Conservation (phyloP, 108 stramenopile species). For the Cylindrotheca fusiformis region DNA sequence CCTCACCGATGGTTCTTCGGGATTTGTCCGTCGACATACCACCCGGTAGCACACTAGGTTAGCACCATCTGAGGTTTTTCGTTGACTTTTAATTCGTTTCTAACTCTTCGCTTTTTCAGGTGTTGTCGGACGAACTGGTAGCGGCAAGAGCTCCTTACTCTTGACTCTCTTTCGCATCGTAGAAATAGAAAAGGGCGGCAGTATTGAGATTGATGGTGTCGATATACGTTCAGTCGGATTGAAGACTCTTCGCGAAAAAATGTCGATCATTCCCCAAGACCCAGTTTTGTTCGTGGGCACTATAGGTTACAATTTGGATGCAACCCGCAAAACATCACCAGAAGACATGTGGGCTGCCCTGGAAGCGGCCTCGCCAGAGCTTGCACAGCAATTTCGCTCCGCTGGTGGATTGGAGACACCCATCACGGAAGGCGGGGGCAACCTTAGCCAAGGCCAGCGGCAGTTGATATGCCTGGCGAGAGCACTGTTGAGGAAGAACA, state of each 20-base stretch:
- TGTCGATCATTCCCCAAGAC: slow-evolving; percentile 96
- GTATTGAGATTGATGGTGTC: slow-evolving; percentile 89
- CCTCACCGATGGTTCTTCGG: slow-evolving; percentile 60
- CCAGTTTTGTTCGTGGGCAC: slow-evolving; percentile 93
- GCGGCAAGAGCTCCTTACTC: slow-evolving; percentile 85
- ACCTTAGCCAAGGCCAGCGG: slow-evolving; percentile 87
- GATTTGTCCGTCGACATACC: slow-evolving; percentile 50
- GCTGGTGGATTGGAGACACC: slow-evolving; percentile 43
- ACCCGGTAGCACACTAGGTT: slow-evolving; percentile 53
- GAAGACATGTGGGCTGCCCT: slow-evolving; percentile 79
- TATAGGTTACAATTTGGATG: slow-evolving; percentile 86
- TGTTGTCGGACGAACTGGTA: slow-evolving; percentile 69
- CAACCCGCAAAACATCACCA: slow-evolving; percentile 53
- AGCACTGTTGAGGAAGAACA: slow-evolving; percentile 73
- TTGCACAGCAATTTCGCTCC: slow-evolving; percentile 48
- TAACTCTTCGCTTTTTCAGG: slow-evolving; percentile 24
- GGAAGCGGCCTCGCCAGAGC: slow-evolving; percentile 66
- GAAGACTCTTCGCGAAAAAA: slow-evolving; percentile 61
- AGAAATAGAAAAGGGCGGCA: slow-evolving; percentile 59
- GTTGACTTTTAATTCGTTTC: background rate
- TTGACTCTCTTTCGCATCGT: slow-evolving; percentile 88
- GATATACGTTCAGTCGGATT: slow-evolving; percentile 82
- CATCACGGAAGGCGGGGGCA: slow-evolving; percentile 83
- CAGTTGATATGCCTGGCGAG: slow-evolving; percentile 92
- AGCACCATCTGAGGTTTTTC: too few relatives aligned